Evolutionary conservation across 805 yeast genomes (phyloP), one percentile per base, ranked within the genome.

Genomic region (Candida silvatica): DNA sequence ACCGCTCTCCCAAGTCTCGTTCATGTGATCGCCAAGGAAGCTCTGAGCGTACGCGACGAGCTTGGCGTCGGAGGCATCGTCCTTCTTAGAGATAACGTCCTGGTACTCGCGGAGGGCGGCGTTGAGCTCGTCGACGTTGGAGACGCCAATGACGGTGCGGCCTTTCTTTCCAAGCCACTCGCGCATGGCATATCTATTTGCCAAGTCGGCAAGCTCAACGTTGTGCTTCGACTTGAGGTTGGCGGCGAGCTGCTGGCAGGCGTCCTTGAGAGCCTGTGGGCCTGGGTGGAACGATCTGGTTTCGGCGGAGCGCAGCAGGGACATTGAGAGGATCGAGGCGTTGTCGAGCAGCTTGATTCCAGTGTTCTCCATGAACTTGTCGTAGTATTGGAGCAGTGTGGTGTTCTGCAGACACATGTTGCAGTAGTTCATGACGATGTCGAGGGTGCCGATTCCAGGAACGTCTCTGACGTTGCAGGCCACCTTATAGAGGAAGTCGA

Each of bases 251-350:
- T 61, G 58, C 22, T 58, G 51, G 2, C 77, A 77, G 0, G 73
- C 75, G 2, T 61, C 59, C 42, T 69, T 76, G 41, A 88, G 61
- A n/a, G 54, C 70, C 12, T 55, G 46, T 0, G 78, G 60, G 3
- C 85, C 92, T 0, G 96, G 97, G 49, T 88, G 97, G 67, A 87
- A 90, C 1, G 66, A 49, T 43, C 71, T 80, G 0, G 95, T 80
- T 23, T 67, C 62, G 17, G 67, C 77, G 0, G 80, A 69, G 39
- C 94, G 68, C 37, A 88, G 63, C 37, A 88, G 56, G 4, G 95
- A 83, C 97, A 88, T 88, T 37, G 88, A 75, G 40, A 90, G 62
- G 26, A 92, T 87, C 1, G 95, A 82, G 3, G 90, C 96, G 52
- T 83, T 85, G 51, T 78, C 58, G n/a, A 88, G 55, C 41, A 66